phyloP scores from a whole-genome alignment of 2,329 filamentous ascomycete genomes.

The Trichoderma brevicompactum region DNA sequence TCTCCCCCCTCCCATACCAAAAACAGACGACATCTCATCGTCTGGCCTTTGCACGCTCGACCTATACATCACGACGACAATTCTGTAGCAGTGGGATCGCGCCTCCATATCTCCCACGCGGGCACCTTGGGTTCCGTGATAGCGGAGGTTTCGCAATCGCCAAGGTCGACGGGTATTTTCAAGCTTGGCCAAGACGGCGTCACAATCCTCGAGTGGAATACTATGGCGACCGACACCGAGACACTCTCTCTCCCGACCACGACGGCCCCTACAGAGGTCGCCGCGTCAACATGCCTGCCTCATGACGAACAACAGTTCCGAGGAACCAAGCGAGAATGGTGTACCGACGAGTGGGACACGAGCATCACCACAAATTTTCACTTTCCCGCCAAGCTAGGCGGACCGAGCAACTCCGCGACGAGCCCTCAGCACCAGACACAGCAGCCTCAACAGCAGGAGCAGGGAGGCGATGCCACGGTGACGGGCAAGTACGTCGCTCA shows the following conservation, averaged over 20 bases:
- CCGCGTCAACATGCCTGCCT: slow-evolving; percentile 37
- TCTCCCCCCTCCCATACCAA: slow-evolving; percentile 8
- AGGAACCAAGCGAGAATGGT: slow-evolving; percentile 30
- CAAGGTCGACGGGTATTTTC: neutral
- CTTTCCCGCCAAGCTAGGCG: slow-evolving; percentile 8
- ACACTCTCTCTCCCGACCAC: slow-evolving; percentile 41
- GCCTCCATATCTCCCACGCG: neutral
- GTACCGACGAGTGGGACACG: slow-evolving; percentile 40
- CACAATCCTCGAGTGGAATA: neutral
- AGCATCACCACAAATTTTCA: slow-evolving; percentile 33
- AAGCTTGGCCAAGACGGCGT: neutral
- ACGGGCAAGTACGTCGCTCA: slow-evolving; percentile 28
- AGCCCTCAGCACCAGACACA: slow-evolving; percentile 24
- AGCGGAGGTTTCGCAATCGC: neutral
- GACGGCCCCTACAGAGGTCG: slow-evolving; percentile 40
- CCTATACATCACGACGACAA: neutral
- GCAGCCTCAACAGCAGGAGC: slow-evolving; percentile 22
- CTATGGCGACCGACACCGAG: slow-evolving; percentile 43
- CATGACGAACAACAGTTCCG: slow-evolving; percentile 31
- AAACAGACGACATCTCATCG: slow-evolving; percentile 26
- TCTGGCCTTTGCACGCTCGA: slow-evolving; percentile 1
- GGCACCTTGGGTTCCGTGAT: neutral
- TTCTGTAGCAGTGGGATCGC: neutral
- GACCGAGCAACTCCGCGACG: slow-evolving; percentile 16
- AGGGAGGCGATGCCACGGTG: slow-evolving; percentile 20